Evolutionary conservation across 1,284 basidiomycete species (phyloP), one percentile per base, ranked within the genome.

Genomic region (Moniliella sp.): DNA sequence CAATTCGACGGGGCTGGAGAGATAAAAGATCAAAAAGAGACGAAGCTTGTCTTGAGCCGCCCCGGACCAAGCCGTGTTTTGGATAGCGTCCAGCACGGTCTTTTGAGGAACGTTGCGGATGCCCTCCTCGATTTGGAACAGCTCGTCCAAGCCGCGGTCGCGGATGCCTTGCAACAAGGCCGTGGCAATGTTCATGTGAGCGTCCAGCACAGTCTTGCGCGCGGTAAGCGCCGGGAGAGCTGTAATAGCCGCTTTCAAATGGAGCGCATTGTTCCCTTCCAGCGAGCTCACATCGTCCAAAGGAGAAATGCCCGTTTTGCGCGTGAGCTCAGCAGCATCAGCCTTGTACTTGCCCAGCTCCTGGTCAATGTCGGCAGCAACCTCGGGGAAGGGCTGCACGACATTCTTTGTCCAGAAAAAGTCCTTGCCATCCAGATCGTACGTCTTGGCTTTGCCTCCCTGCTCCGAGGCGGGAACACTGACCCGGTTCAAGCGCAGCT

Each of bases 381-480:
- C 91, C 50, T 93, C 82, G 18, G 91, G 91, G 68, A 99, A 97
- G 0, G 91, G 91, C 44, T 80, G 82, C 4, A 78, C 75, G 1
- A 84, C 82, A 55, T 97, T 93, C 63, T 82, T 83, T 5, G 76
- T 76, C 91, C 91, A 99, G 67, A 99, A 99, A 62, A 91, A 99
- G 62, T 99, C 91, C 52, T 93, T 93, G 9, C 80, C 75, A 62
- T 97, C 88, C 25, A 99, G 74, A 61, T 99, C 91, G 54, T 94
- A 94, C 4, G 42, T 38, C 28, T 50, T 47, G 12, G 18, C 18
- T 13, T 16, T 30, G 10, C 15, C 31, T 5, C 30, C 34, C 32
- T 45, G 47, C 2, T 26, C 14, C 13, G 15, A 28, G n/a, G 14
- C 18, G 26, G 31, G 64, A 14, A 97, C 75, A 0, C 81, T 75